Conservation (phyloP, 2,329 filamentous ascomycete genomes). For the Aspergillus uvarum region DNA sequence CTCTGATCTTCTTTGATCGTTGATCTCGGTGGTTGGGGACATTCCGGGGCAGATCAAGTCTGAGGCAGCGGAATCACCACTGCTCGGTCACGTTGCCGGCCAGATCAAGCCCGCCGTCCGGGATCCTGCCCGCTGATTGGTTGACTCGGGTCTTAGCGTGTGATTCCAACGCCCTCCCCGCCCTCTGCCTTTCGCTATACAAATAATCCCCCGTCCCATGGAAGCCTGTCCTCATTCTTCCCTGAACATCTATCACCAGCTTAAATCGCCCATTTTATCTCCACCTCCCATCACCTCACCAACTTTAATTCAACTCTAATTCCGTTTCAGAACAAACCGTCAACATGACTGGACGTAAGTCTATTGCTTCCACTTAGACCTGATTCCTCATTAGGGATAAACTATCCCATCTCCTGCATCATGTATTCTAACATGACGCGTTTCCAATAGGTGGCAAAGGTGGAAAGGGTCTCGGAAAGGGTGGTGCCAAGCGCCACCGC, state of each 20-base stretch:
- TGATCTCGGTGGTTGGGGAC: conserved; percentile 23
- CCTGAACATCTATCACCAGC: conserved; percentile 25
- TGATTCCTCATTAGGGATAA: not conserved
- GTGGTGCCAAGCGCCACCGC: conserved; percentile 96
- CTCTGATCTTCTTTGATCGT: conserved; percentile 11
- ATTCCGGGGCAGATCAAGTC: conserved; percentile 28
- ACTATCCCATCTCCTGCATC: conserved; percentile 7
- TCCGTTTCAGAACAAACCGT: conserved; percentile 33
- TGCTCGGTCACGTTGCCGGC: conserved; percentile 28
- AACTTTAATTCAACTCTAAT: conserved; percentile 31
- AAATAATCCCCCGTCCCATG: conserved; percentile 40
- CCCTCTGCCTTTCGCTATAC: conserved; percentile 32
- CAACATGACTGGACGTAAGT: conserved; percentile 63
- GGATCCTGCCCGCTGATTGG: conserved; percentile 41
- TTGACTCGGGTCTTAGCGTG: conserved; percentile 32
- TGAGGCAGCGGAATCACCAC: conserved; percentile 25
- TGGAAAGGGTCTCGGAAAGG: conserved; percentile 97
- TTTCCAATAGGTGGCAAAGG: conserved; percentile 75
- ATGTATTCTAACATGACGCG: conserved; percentile 46
- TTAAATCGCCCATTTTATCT: conserved; percentile 22
- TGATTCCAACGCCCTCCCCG: conserved; percentile 38
- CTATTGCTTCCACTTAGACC: conserved; percentile 2
- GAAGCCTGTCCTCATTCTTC: conserved; percentile 23
- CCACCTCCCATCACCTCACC: conserved; percentile 25
- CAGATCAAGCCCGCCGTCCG: conserved; percentile 27